These are phyloP conservation scores for Trichoderma atroviride DNA, from an alignment of 2,329 filamentous ascomycete species.

Conservation along the genomic window DNA sequence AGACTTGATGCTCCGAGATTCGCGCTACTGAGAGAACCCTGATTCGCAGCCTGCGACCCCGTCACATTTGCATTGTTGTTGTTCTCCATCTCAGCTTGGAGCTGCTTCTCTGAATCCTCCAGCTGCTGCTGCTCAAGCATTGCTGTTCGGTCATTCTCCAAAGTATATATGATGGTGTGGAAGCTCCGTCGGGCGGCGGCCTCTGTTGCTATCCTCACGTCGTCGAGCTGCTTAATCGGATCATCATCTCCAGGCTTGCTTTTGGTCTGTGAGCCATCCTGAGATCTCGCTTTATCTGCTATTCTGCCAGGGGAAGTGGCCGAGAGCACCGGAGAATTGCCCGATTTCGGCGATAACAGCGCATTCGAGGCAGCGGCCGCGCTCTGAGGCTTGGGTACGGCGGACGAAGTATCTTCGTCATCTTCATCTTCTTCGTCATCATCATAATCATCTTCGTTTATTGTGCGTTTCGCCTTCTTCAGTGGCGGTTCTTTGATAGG, in stretches of 20 bases:
- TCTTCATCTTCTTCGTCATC: slow-evolving; percentile 81
- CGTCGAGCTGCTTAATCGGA: slow-evolving; percentile 85
- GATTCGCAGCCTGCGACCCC: slow-evolving; percentile 62
- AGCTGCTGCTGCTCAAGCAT: slow-evolving; percentile 98
- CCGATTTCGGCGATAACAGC: slow-evolving; percentile 70
- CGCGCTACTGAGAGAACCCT: slow-evolving; percentile 87
- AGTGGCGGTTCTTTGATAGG: slow-evolving; percentile 62
- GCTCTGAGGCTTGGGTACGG: slow-evolving; percentile 55
- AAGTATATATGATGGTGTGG: slow-evolving; percentile 89
- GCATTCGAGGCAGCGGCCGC: slow-evolving; percentile 57
- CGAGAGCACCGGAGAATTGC: slow-evolving; percentile 66
- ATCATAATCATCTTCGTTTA: slow-evolving; percentile 84
- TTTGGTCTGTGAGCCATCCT: slow-evolving; percentile 53
- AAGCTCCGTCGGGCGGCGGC: slow-evolving; percentile 89
- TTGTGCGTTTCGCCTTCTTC: slow-evolving; percentile 76
- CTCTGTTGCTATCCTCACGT: slow-evolving; percentile 87
- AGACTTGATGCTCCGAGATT: slow-evolving; percentile 95
- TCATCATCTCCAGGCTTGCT: slow-evolving; percentile 77
- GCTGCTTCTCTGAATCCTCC: slow-evolving; percentile 93
- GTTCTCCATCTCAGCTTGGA: slow-evolving; percentile 91
- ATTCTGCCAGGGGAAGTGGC: slow-evolving; percentile 63
- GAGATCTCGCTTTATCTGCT: slow-evolving; percentile 55
- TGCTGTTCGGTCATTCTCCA: slow-evolving; percentile 92
- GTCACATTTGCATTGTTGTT: slow-evolving; percentile 56
- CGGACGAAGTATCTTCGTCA: slow-evolving; percentile 60